phyloP scores from a whole-genome alignment of 805 yeast species.

The Ogataea sp. region DNA sequence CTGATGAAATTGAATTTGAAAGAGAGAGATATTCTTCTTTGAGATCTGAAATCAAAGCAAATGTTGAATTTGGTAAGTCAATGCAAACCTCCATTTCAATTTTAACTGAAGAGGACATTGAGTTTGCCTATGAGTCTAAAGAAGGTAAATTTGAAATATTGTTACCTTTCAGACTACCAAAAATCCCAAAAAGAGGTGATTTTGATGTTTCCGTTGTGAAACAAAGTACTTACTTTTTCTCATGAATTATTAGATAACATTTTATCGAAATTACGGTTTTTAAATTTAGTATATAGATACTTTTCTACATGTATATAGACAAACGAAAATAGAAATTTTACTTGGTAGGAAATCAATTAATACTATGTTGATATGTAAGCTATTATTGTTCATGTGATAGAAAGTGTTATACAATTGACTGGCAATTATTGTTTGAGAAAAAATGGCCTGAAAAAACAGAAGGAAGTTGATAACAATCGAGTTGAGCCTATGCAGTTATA shows the following conservation, averaged over 20 bases:
- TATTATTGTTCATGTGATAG: too few species aligned
- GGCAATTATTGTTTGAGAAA: too few species aligned
- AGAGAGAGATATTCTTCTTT: constrained; percentile 49
- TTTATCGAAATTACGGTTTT: not conserved
- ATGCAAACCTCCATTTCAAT: constrained; percentile 70
- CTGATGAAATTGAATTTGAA: constrained; percentile 72
- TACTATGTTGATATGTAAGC: too few species aligned
- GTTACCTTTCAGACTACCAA: constrained; percentile 64
- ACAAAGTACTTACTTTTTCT: constrained; percentile 75
- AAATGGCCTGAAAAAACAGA: not conserved
- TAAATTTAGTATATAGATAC: too few species aligned
- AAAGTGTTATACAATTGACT: too few species aligned
- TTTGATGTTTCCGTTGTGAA: constrained; percentile 71
- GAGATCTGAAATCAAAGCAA: constrained; percentile 41
- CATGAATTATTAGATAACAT: constrained; percentile 7
- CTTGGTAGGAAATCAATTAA: too few species aligned
- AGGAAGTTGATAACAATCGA: too few species aligned
- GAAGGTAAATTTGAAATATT: constrained; percentile 32
- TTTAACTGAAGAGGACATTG: constrained; percentile 19
- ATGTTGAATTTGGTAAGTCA: constrained; percentile 38
- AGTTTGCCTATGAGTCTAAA: constrained; percentile 2
- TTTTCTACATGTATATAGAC: too few species aligned
- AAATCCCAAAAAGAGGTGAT: constrained; percentile 71
- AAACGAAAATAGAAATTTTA: too few species aligned
- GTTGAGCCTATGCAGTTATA: not conserved